Evolutionary conservation across 2,329 filamentous ascomycete genomes (phyloP).

Genomic region (Nemania sp.): DNA sequence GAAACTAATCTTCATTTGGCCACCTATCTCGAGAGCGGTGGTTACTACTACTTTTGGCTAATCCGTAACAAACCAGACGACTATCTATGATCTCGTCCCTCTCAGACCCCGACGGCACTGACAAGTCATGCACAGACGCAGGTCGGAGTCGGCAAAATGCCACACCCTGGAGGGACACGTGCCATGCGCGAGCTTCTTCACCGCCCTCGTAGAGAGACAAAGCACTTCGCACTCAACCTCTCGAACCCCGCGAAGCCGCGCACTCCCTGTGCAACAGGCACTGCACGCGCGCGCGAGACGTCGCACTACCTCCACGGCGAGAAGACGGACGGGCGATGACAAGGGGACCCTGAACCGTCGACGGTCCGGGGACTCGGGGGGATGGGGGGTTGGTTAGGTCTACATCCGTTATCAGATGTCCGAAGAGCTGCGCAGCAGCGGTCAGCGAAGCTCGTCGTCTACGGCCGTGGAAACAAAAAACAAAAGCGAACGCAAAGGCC

Average conservation of each 20-base stretch:
- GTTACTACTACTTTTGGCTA: too few species aligned
- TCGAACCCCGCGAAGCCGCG: background rate
- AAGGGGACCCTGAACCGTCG: background rate
- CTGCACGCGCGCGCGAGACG: background rate
- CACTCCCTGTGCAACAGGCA: background rate
- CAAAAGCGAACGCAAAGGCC: background rate
- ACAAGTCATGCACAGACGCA: background rate
- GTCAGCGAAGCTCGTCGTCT: background rate
- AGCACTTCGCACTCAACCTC: background rate
- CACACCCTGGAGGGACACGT: background rate
- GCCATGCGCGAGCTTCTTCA: background rate
- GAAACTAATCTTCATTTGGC: too few species aligned
- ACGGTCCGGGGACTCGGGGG: background rate
- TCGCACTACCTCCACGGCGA: background rate
- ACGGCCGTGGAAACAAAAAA: background rate
- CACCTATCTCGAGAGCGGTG: background rate
- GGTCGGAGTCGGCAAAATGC: background rate
- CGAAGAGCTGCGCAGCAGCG: background rate
- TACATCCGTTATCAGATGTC: background rate
- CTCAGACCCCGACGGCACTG: too few species aligned
- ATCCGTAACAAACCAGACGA: too few species aligned
- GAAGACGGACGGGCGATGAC: background rate
- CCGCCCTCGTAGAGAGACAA: too few species aligned
- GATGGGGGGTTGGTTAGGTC: too few species aligned
- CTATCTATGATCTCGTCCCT: too few species aligned